phyloP scores from a whole-genome alignment of 306 rosid species.

The Lathyrus tuberosus region DNA sequence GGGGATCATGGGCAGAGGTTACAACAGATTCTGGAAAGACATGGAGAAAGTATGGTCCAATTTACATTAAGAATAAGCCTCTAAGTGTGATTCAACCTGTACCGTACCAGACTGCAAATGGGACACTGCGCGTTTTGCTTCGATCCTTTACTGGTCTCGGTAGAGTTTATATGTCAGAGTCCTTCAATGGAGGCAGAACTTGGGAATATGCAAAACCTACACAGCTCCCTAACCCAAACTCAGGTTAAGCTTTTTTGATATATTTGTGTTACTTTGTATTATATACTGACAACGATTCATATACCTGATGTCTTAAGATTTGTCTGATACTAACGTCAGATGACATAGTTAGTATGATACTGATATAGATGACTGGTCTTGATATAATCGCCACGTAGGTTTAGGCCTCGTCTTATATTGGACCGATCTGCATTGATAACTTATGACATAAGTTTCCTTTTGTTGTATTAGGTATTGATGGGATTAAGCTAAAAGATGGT shows the following conservation, averaged over 20 bases:
- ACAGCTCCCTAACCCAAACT: conserved; percentile 87
- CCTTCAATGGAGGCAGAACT: conserved; percentile 70
- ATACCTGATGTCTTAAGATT: not conserved
- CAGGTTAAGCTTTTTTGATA: conserved; percentile 54
- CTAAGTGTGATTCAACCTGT: conserved; percentile 91
- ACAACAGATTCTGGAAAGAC: conserved; percentile 67
- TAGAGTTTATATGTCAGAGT: conserved; percentile 75
- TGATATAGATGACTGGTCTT: not conserved
- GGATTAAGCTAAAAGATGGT: conserved; percentile 80
- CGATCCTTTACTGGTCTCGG: conserved; percentile 69
- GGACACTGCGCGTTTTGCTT: conserved; percentile 78
- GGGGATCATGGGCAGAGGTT: conserved; percentile 99
- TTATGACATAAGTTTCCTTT: conserved; percentile 16
- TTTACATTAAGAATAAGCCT: conserved; percentile 61
- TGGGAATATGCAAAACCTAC: conserved; percentile 81
- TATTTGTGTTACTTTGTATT: no score
- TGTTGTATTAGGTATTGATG: conserved; percentile 72
- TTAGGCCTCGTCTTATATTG: not conserved
- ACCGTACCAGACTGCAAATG: conserved; percentile 72
- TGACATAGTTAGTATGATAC: not conserved
- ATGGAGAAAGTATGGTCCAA: conserved; percentile 90
- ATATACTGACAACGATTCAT: not conserved
- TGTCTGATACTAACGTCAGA: not conserved
- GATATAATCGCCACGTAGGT: no score
- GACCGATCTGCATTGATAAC: not conserved